Evolutionary conservation across 495 filamentous ascomycete genomes (phyloP).

Genomic region (Aspergillus cristatus): DNA sequence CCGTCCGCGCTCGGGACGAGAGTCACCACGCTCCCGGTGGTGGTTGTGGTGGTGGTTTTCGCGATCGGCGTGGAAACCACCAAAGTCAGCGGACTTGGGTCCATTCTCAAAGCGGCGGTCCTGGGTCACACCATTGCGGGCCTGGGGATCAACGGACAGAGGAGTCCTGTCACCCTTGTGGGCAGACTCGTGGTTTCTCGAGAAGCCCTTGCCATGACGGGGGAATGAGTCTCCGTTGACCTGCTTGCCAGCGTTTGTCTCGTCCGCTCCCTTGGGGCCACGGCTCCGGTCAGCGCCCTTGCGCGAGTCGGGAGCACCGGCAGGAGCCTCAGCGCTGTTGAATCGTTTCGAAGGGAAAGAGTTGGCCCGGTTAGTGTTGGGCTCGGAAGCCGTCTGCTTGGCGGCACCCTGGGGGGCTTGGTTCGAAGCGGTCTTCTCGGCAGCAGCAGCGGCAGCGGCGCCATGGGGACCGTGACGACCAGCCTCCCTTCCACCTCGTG

Average conservation of each 20-base stretch:
- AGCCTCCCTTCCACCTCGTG: slow-evolving; percentile 45
- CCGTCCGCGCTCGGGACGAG: slow-evolving; percentile 36
- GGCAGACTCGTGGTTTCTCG: slow-evolving; percentile 21
- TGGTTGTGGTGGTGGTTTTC: slow-evolving; percentile 28
- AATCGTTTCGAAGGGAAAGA: slow-evolving; percentile 34
- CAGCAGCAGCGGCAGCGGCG: slow-evolving; percentile 25
- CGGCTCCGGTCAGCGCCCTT: slow-evolving; percentile 27
- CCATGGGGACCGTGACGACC: slow-evolving; percentile 44
- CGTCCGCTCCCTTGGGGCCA: slow-evolving; percentile 26
- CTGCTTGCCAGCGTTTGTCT: slow-evolving; percentile 20
- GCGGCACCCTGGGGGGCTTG: slow-evolving; percentile 18
- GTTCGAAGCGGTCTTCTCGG: slow-evolving; percentile 33
- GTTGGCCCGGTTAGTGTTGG: slow-evolving; percentile 27
- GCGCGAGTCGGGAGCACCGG: slow-evolving; percentile 21
- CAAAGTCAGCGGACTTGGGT: slow-evolving; percentile 30
- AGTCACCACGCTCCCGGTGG: slow-evolving; percentile 33
- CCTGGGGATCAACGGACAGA: slow-evolving; percentile 27
- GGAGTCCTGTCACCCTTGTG: slow-evolving; percentile 21
- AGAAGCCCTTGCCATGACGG: slow-evolving; percentile 26
- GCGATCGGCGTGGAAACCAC: slow-evolving; percentile 23
- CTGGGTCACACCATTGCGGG: slow-evolving; percentile 17
- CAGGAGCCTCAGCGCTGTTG: slow-evolving; percentile 23
- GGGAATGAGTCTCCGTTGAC: slow-evolving; percentile 17
- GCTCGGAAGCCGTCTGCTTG: slow-evolving; percentile 28
- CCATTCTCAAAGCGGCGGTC: slow-evolving; percentile 32